Percentiles rank a stretch among this genome's conserved stretches.
Conservation (phyloP, 768 basidiomycete species). For the Cantharellus anzutake region DNA sequence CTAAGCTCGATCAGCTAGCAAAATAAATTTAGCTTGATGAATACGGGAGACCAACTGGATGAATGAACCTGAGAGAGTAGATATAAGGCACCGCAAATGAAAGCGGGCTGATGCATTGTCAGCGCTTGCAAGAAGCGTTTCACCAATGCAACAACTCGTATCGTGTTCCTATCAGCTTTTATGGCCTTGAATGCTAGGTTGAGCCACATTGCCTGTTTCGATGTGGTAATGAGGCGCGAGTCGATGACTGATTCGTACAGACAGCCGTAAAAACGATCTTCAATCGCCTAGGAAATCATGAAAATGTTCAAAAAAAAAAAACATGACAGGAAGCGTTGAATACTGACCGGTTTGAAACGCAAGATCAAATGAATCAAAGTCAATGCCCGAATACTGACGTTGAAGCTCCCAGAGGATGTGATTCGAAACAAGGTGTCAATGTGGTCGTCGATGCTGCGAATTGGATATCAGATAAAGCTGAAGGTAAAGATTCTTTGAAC, state of each 20-base stretch:
- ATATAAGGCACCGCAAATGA: slow-evolving; percentile 74
- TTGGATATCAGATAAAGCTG: not conserved
- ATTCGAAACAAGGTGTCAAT: slow-evolving; percentile 89
- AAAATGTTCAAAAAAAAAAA: slow-evolving; percentile 15
- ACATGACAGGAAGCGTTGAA: slow-evolving; percentile 8
- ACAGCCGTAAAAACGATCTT: slow-evolving; percentile 39
- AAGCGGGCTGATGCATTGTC: slow-evolving; percentile 60
- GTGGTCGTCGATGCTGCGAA: slow-evolving; percentile 56
- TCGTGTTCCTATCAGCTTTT: slow-evolving; percentile 40
- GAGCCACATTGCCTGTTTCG: slow-evolving; percentile 93
- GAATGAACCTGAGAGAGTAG: slow-evolving; percentile 65
- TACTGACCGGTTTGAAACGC: not conserved
- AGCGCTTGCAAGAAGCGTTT: slow-evolving; percentile 70
- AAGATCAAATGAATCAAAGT: slow-evolving; percentile 33
- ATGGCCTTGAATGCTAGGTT: slow-evolving; percentile 84
- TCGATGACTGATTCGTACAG: slow-evolving; percentile 85
- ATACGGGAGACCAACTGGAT: not conserved
- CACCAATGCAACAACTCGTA: slow-evolving; percentile 62
- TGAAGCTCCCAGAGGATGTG: slow-evolving; percentile 91
- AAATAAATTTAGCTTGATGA: too few relatives aligned
- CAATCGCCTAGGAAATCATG: slow-evolving; percentile 13
- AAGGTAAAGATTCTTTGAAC: not conserved
- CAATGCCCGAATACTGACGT: slow-evolving; percentile 84
- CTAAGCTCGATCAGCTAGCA: not conserved
- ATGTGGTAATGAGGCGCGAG: slow-evolving; percentile 53